Evolutionary conservation across 768 basidiomycete genomes (phyloP).

Genomic region (Sporobolomyces roseus): DNA sequence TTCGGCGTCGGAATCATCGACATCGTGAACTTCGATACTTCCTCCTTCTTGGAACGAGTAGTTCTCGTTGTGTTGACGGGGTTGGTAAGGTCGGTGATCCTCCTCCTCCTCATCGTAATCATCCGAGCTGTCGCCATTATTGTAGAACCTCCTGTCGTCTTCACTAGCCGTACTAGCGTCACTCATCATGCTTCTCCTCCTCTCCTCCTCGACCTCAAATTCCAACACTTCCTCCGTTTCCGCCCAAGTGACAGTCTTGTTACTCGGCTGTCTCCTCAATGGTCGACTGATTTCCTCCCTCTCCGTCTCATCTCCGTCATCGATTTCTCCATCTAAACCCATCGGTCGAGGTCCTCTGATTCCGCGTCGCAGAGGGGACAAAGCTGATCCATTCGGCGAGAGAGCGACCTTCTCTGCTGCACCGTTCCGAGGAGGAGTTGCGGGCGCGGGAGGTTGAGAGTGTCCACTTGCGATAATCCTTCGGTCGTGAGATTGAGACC

Average conservation of each 20-base stretch:
- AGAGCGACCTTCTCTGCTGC: background rate
- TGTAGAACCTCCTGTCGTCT: constrained; percentile 24
- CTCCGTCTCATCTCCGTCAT: constrained; percentile 29
- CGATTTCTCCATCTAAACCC: background rate
- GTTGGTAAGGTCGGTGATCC: background rate
- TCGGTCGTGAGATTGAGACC: constrained; percentile 1
- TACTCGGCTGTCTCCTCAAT: constrained; percentile 29
- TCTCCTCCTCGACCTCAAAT: constrained; percentile 40
- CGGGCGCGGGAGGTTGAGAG: constrained; percentile 5
- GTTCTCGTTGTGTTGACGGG: background rate
- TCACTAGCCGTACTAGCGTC: constrained; percentile 25
- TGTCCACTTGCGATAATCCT: constrained; percentile 11
- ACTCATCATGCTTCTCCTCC: constrained; percentile 34
- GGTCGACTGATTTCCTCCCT: constrained; percentile 13
- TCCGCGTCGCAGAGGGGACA: constrained; percentile 21
- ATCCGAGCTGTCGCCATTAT: constrained; percentile 4
- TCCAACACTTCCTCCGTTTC: constrained; percentile 42
- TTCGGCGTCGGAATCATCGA: constrained; percentile 29
- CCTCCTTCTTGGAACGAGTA: constrained; percentile 36
- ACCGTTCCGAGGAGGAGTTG: constrained; percentile 7
- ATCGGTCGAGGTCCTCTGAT: constrained; percentile 33
- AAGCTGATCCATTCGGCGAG: constrained; percentile 16
- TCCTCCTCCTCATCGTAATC: constrained; percentile 7
- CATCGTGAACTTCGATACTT: constrained; percentile 29
- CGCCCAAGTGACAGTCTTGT: constrained; percentile 43